Conservation (phyloP, 163 green algal species). For the Chlorella variabilis region DNA sequence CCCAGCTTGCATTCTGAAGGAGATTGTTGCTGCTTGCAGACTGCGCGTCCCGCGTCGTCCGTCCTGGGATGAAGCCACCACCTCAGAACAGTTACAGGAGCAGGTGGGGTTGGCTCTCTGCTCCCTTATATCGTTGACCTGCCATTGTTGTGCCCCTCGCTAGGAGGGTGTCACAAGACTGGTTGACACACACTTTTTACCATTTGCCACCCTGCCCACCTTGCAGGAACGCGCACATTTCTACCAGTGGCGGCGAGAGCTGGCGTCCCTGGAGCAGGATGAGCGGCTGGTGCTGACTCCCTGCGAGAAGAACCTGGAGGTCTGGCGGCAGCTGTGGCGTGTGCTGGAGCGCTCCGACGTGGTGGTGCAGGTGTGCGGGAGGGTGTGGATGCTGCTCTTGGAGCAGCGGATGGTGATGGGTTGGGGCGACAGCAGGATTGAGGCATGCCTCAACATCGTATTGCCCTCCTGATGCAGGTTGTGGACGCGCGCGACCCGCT, state of each 20-base stretch:
- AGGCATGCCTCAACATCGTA: not conserved
- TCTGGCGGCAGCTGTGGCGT: constrained; percentile 98
- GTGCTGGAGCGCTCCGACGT: constrained; percentile 96
- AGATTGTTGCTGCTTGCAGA: constrained; percentile 23
- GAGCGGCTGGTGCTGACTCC: constrained; percentile 91
- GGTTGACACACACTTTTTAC: not conserved
- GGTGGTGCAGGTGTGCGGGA: constrained; percentile 91
- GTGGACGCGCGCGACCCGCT: constrained; percentile 95
- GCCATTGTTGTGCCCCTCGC: too few relatives aligned
- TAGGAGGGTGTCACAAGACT: too few relatives aligned
- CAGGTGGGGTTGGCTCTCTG: constrained; percentile 63
- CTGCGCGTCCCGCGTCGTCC: constrained; percentile 75
- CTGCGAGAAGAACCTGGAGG: constrained; percentile 99
- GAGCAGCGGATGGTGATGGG: too few relatives aligned
- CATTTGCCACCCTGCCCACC: not conserved
- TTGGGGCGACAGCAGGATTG: too few relatives aligned
- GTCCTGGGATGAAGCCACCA: constrained; percentile 71
- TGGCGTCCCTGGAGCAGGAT: constrained; percentile 89
- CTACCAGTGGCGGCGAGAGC: constrained; percentile 87
- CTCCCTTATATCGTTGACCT: not conserved
- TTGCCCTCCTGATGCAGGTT: constrained; percentile 67
- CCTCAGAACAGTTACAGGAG: constrained; percentile 77
- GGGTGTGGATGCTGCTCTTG: too few relatives aligned
- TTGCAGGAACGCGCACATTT: constrained; percentile 67
- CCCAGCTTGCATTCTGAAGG: not conserved